Conservation (phyloP, 208 protist genomes). For the Trypanosoma mega region DNA sequence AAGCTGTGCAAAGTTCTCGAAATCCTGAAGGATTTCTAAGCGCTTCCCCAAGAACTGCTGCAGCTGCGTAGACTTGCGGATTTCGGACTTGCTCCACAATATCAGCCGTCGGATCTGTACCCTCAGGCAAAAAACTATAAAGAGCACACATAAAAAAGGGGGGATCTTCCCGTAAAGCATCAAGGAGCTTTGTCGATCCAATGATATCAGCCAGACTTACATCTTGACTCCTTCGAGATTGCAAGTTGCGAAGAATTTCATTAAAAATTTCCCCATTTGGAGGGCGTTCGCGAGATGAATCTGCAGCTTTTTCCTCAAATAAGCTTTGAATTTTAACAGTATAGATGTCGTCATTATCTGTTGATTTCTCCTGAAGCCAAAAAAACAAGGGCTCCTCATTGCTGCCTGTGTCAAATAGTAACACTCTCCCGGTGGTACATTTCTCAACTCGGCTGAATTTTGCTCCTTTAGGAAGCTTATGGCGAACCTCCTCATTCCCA, state of each 20-base stretch:
- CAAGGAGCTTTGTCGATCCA: conserved; percentile 42
- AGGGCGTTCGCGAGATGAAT: not conserved
- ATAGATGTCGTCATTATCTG: conserved; percentile 55
- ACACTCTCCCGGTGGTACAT: conserved; percentile 71
- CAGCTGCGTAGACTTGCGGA: conserved; percentile 53
- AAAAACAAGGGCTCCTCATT: conserved; percentile 52
- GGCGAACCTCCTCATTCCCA: conserved; percentile 18
- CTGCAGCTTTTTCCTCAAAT: conserved; percentile 24
- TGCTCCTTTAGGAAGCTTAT: conserved; percentile 27
- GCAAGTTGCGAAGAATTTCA: conserved; percentile 47
- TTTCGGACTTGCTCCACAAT: conserved; percentile 68
- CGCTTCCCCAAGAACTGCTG: conserved; percentile 33
- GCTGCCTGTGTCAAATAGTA: conserved; percentile 56
- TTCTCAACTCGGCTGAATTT: conserved; percentile 50
- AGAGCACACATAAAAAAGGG: conserved; percentile 61
- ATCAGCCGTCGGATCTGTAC: conserved; percentile 28
- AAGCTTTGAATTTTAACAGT: conserved; percentile 44
- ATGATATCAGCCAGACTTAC: conserved; percentile 44
- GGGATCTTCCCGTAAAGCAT: conserved; percentile 49
- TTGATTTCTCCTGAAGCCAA: conserved; percentile 84
- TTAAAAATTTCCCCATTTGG: conserved; percentile 46
- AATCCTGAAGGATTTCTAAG: conserved; percentile 56
- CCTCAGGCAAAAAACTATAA: conserved; percentile 37
- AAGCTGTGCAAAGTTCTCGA: conserved; percentile 46
- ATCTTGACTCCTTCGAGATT: not conserved